Evolutionary conservation across 2,329 filamentous ascomycete species (phyloP).

Genomic region (Pseudonectria buxi): DNA sequence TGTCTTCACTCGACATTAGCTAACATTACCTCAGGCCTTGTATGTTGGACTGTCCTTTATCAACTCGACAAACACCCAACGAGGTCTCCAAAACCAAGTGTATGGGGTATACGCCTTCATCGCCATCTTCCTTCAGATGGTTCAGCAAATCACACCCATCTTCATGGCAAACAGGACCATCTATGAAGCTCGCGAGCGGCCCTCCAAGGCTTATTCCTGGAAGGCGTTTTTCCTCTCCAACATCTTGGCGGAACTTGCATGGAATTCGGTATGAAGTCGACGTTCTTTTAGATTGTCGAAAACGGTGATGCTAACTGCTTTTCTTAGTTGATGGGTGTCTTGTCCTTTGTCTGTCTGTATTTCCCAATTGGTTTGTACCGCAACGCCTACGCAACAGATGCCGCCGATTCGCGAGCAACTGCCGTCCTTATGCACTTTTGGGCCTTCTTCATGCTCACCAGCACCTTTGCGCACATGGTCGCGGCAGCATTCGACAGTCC

Average conservation of each 20-base stretch:
- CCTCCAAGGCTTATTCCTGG: constrained; percentile 63
- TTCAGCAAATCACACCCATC: constrained; percentile 63
- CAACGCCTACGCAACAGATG: constrained; percentile 47
- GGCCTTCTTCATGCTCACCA: constrained; percentile 59
- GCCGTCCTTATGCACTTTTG: constrained; percentile 58
- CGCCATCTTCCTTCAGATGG: constrained; percentile 61
- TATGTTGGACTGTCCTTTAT: constrained; percentile 67
- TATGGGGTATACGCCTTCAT: constrained; percentile 66
- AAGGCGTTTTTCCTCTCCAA: constrained; percentile 59
- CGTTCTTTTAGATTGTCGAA: no score
- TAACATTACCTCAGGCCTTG: constrained; percentile 27
- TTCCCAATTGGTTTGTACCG: constrained; percentile 59
- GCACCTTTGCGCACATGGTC: constrained; percentile 58
- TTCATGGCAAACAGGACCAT: constrained; percentile 63
- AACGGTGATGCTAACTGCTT: constrained; percentile 2
- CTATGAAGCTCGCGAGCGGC: constrained; percentile 63
- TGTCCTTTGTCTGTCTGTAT: constrained; percentile 62
- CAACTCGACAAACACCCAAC: constrained; percentile 51
- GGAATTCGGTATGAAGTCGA: constrained; percentile 53
- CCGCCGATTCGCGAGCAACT: constrained; percentile 41
- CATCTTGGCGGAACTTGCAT: constrained; percentile 56
- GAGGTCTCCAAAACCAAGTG: constrained; percentile 64
- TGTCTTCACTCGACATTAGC: neutral
- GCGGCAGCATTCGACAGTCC: constrained; percentile 57
- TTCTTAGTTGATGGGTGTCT: constrained; percentile 29